phyloP scores from a whole-genome alignment of 768 basidiomycete genomes.

The Suillus lakei region DNA sequence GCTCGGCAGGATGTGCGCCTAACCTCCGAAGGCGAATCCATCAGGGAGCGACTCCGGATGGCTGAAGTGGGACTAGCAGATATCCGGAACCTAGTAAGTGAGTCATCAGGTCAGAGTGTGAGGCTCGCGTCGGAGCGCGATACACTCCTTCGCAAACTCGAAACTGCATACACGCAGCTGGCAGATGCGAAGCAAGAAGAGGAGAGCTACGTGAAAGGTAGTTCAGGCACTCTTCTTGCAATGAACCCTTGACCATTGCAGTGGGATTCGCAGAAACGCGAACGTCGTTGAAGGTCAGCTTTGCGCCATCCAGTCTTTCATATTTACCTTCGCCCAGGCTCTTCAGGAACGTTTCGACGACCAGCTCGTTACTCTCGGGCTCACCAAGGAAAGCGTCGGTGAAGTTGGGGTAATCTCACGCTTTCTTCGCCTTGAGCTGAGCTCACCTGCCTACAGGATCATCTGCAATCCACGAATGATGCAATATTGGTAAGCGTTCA shows the following conservation, averaged over 20 bases:
- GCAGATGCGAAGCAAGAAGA: conserved; percentile 22
- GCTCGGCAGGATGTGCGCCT: conserved; percentile 28
- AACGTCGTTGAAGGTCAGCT: conserved; percentile 27
- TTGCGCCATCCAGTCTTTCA: not conserved
- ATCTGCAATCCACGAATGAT: conserved; percentile 23
- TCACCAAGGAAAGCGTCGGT: conserved; percentile 58
- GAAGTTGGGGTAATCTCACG: conserved; percentile 49
- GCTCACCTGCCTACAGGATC: conserved; percentile 22
- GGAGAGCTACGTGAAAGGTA: conserved; percentile 28
- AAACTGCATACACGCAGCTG: conserved; percentile 16
- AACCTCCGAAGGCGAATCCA: conserved; percentile 30
- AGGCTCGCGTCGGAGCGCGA: conserved; percentile 25
- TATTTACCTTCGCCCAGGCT: conserved; percentile 32
- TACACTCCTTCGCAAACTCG: conserved; percentile 23
- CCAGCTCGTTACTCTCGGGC: conserved; percentile 53
- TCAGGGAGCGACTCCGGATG: conserved; percentile 18
- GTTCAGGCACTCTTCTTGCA: conserved; percentile 6
- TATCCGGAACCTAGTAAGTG: conserved; percentile 20
- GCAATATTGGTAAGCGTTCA: conserved; percentile 21
- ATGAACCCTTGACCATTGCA: conserved; percentile 2
- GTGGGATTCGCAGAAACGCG: conserved; percentile 26
- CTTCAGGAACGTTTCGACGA: conserved; percentile 67
- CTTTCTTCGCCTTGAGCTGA: not conserved
- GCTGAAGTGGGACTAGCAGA: conserved; percentile 25
- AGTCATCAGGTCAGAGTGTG: conserved; percentile 19